A percentile compares a stretch with the other conserved stretches of the same genome.
Evolutionary conservation across 192 early-diverging fungal genomes (phyloP).

Genomic region (Radiomyces spectabilis): DNA sequence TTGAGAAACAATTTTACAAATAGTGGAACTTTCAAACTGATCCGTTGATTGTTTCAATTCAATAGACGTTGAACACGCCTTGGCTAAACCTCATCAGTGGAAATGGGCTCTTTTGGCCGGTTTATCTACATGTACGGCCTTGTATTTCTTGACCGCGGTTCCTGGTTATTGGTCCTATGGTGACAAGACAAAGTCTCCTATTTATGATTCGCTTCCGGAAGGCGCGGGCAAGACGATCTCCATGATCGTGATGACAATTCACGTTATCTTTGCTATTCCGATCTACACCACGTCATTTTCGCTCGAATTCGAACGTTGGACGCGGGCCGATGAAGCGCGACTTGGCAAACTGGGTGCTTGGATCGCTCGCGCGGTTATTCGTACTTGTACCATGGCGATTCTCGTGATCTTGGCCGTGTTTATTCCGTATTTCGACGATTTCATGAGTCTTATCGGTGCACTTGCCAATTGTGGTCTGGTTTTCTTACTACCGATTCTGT

Average conservation of each 20-base stretch:
- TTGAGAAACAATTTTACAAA: too few species aligned
- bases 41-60: background rate
- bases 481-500: conserved; percentile 78
- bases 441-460: conserved; percentile 73
- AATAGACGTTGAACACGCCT: conserved; percentile 64
- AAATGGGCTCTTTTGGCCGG: conserved; percentile 57
- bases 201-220: conserved; percentile 65
- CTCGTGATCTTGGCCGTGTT: conserved; percentile 54
- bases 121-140: conserved; percentile 57
- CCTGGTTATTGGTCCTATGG: conserved; percentile 77
- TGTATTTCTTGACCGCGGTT: conserved; percentile 66
- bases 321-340: conserved; percentile 44
- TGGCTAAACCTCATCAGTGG: conserved; percentile 67
- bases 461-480: conserved; percentile 72
- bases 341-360: conserved; percentile 47
- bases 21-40: too few species aligned
- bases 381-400: conserved; percentile 48
- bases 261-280: conserved; percentile 77
- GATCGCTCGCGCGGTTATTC: conserved; percentile 45
- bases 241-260: conserved; percentile 71
- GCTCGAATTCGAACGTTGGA: conserved; percentile 63
- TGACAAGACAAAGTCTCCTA: conserved; percentile 55
- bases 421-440: conserved; percentile 75
- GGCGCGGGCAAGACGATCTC: conserved; percentile 48
- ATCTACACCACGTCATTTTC: conserved; percentile 72